These are phyloP conservation scores for Suillus brevipes DNA, from an alignment of 768 basidiomycete species.

Conservation along the genomic window DNA sequence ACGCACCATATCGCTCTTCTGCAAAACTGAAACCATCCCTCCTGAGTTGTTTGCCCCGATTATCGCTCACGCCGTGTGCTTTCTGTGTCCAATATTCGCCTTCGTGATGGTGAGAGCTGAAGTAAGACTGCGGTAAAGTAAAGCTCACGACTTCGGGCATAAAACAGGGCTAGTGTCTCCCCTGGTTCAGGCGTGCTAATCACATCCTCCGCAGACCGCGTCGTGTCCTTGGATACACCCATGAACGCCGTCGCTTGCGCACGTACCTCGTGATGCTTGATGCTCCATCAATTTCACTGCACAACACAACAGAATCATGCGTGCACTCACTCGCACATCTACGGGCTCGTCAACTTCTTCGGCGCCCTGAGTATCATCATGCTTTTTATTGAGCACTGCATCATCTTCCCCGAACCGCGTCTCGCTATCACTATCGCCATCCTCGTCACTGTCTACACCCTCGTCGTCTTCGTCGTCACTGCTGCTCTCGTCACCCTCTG, in stretches of 20 bases:
- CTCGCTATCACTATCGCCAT: conserved; percentile 41
- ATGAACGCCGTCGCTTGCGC: conserved; percentile 53
- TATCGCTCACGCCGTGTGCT: conserved; percentile 58
- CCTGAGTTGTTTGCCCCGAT: conserved; percentile 75
- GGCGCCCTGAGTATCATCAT: conserved; percentile 11
- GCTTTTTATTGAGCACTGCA: conserved; percentile 1
- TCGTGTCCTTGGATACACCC: conserved; percentile 57
- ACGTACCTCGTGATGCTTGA: conserved; percentile 38
- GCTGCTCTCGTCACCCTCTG: conserved; percentile 62
- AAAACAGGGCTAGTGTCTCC: conserved; percentile 82
- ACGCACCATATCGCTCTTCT: conserved; percentile 68
- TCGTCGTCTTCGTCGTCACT: conserved; percentile 58
- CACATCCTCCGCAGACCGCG: conserved; percentile 65
- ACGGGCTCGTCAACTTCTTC: conserved; percentile 20
- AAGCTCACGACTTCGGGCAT: conserved; percentile 71
- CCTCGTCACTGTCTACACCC: conserved; percentile 57
- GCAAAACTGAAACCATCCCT: conserved; percentile 79
- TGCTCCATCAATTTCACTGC: neutral
- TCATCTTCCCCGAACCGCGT: conserved; percentile 19
- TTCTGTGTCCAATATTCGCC: conserved; percentile 82
- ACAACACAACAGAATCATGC: conserved; percentile 6
- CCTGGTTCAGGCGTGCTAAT: conserved; percentile 81
- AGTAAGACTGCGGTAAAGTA: neutral
- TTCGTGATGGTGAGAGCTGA: conserved; percentile 23
- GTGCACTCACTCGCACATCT: conserved; percentile 21